Base-by-base conservation (phyloP, 1,139 yeast genomes). In the Pichia sp. region DNA sequence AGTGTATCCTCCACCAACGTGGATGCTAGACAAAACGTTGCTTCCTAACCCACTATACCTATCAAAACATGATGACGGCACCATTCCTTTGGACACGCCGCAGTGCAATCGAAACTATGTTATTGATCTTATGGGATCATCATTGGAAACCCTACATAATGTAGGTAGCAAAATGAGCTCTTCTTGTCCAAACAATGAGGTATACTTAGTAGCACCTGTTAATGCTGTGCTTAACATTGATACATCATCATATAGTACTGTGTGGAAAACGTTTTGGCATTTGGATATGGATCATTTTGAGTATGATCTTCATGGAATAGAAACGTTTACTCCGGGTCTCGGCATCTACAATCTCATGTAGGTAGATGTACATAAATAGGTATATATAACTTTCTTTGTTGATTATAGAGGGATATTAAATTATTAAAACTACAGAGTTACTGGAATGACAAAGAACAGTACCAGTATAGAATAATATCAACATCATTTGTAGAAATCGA, bases 1-100 rank as follows among this genome's bases (percentile, higher is more conserved):
- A 67, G 90, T 97, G 0, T 93, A 92, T 65, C 79, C 91, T 1
- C 98, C 98, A 0, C 98, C 99, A 0, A 78, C 89, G 3, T 92
- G 97, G 96, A 67, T 92, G 55, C 71, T 89, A 49, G 29, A 53
- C 12, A 46, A 36, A 30, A 24, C 34, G 4, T 14, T 41, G 33
- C 44, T 50, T 5, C 34, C 34, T 9, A 36, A 34, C 16, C 51
- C 55, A 10, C 7, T 27, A 17, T 55, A 55, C 16, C 12, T 46
- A 2, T 41, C 56, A 14, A 52, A 49, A 27, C n/a, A 14, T 20
- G 46, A 43, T 24, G n/a, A 43, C 17, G 46, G 20, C 6, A 46
- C 40, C 10, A 24, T 52, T 14, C 9, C 30, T 7, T 24, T 16
- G 14, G 17, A 9, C 17, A 31, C 12, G 4, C 12, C 17, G 3